Evolutionary conservation across 2,329 filamentous ascomycete species (phyloP), one percentile per base, ranked within the genome.

Genomic region (Penicillium sp.): DNA sequence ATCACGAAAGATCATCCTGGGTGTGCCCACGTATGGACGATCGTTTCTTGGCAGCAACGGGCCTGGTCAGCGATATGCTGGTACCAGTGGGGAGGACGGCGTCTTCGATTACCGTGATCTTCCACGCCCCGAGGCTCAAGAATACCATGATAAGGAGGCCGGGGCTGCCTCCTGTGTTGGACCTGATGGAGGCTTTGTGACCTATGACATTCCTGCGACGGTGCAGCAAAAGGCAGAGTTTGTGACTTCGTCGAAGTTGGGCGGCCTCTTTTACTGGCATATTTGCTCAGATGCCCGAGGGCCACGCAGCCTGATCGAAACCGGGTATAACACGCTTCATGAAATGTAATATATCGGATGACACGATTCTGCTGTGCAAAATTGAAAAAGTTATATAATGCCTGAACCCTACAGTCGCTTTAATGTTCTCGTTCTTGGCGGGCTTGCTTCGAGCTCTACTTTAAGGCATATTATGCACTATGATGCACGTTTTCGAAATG

Each of bases 191-290:
- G 90, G 90, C 0, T 93, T 92, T 65, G 86, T 94, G 43, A 89
- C 86, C 1, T 95, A 94, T 72, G 91, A 95, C 74, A 92, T 89
- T 64, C 86, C 88, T 4, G 85, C 88, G 45, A 92, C 90, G 2
- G 90, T 94, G 37, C 83, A 84, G 74, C 84, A 87, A 73, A 95
- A 95, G 77, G 91, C 89, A 1, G 79, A 81, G 6, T 94, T 88
- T 73, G 90, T 88, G 73, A 88, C 86, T 68, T 84, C 89, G 67
- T 88, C 88, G 67, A 84, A 84, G 31, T 79, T 95, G 17, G 90
- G 88, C 31, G 91, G 91, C 0, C 76, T 95, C 8, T 94, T 92
- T 73, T 95, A 93, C 75, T 93, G 89, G 89, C 87, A 89, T 55
- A 89, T 87, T n/a, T 88, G 89, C 14, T 86, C 85, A 3, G 91